Conservation (phyloP, 2,329 filamentous ascomycete species). For the Lecanosticta acicola region DNA sequence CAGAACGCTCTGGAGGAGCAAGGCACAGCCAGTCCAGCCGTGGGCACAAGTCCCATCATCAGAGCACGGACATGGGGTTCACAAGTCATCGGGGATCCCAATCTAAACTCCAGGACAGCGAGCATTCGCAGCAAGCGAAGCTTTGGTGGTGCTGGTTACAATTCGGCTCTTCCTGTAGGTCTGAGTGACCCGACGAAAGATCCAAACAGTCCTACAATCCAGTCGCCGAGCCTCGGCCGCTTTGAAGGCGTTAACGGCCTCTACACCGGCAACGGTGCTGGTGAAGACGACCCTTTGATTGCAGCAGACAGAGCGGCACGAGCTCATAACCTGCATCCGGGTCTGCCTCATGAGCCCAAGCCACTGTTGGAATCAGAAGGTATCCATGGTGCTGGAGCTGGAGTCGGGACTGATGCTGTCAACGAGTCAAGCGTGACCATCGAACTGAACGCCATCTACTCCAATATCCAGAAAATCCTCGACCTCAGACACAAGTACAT, state of each 20-base stretch:
- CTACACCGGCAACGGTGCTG: slow-evolving; percentile 2
- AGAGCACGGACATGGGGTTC: slow-evolving; percentile 42
- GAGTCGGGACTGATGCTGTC: slow-evolving; percentile 59
- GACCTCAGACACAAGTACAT: slow-evolving; percentile 88
- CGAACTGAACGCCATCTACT: slow-evolving; percentile 80
- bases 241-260: slow-evolving; percentile 23
- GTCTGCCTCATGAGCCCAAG: slow-evolving; percentile 52
- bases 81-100: slow-evolving; percentile 35
- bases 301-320: slow-evolving; percentile 46
- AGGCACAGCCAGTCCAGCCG: slow-evolving; percentile 30
- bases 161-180: slow-evolving; percentile 33
- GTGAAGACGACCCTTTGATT: slow-evolving; percentile 30
- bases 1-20: slow-evolving; percentile 48
- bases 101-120: slow-evolving; percentile 35
- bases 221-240: slow-evolving; percentile 28
- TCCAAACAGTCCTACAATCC: slow-evolving; percentile 26
- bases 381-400: slow-evolving; percentile 53
- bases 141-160: slow-evolving; percentile 22
- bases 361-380: slow-evolving; percentile 51
- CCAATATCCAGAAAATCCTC: slow-evolving; percentile 83
- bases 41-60: slow-evolving; percentile 33
- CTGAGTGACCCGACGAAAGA: slow-evolving; percentile 31
- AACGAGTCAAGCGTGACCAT: slow-evolving; percentile 74
- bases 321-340: slow-evolving; percentile 47
- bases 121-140: slow-evolving; percentile 41